Evolutionary conservation across 1,284 basidiomycete species (phyloP).

Genomic region (Hymenochaete sp.): DNA sequence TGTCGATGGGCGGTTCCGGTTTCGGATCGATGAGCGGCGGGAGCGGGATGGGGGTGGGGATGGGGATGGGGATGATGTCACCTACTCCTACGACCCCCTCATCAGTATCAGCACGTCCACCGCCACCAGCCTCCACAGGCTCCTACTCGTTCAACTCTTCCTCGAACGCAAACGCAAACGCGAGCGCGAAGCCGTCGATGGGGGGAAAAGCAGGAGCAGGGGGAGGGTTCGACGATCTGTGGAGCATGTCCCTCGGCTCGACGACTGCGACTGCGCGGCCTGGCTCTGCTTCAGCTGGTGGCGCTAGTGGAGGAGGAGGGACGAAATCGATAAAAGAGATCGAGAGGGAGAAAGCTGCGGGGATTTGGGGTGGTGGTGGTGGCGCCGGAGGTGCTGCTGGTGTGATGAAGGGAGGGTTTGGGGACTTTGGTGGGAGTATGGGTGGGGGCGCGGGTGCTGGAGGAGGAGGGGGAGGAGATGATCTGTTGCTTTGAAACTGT

Average conservation of each 20-base stretch:
- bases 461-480: constrained; percentile 32
- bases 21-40: neutral
- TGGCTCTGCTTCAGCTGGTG: constrained; percentile 22
- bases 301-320: constrained; percentile 18
- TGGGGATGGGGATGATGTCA: constrained; percentile 11
- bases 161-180: constrained; percentile 22
- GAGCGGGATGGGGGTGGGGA: neutral
- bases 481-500: constrained; percentile 39
- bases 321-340: constrained; percentile 81
- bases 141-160: constrained; percentile 20
- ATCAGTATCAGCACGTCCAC: constrained; percentile 19
- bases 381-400: constrained; percentile 18
- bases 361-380: constrained; percentile 57
- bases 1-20: too few relatives aligned
- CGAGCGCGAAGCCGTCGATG: constrained; percentile 28
- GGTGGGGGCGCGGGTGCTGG: constrained; percentile 30
- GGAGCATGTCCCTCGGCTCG: constrained; percentile 73
- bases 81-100: constrained; percentile 16
- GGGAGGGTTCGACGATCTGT: constrained; percentile 79
- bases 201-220: too few relatives aligned
- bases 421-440: constrained; percentile 44
- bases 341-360: constrained; percentile 76
- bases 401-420: constrained; percentile 21
- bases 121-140: constrained; percentile 9
- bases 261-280: constrained; percentile 23